Conservation (phyloP, 805 yeast species). For the Saccharomyces eubayanus region DNA sequence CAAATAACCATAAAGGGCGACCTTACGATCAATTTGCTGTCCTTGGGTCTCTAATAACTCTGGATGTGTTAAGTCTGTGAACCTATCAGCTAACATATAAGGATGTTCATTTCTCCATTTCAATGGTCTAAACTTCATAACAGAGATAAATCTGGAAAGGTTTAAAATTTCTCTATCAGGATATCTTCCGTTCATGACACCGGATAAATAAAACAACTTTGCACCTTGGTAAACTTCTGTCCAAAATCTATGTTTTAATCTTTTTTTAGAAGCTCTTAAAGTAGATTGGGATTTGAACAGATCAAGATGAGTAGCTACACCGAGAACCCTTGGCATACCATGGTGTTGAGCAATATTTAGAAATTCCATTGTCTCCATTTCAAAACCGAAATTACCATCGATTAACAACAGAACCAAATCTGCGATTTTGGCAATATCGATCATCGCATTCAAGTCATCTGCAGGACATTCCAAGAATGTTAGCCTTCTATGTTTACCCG, state of each 20-base stretch:
- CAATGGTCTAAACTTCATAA: conserved; percentile 97
- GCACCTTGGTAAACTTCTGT: conserved; percentile 99
- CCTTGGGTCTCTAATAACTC: conserved; percentile 59
- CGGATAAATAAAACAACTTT: conserved; percentile 84
- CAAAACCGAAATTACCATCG: conserved; percentile 96
- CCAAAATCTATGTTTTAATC: conserved; percentile 92
- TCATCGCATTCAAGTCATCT: conserved; percentile 90
- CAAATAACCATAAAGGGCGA: conserved; percentile 87
- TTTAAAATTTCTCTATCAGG: conserved; percentile 95
- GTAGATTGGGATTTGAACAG: conserved; percentile 85
- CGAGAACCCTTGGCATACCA: conserved; percentile 96
- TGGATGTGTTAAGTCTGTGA: conserved; percentile 93
- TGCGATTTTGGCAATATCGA: conserved; percentile 91
- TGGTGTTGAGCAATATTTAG: conserved; percentile 93
- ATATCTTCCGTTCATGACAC: conserved; percentile 93
- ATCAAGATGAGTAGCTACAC: conserved; percentile 92
- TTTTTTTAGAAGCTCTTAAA: conserved; percentile 81
- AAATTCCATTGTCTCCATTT: conserved; percentile 99
- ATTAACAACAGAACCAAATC: conserved; percentile 82
- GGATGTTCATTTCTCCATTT: conserved; percentile 99
- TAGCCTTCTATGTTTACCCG: conserved; percentile 86
- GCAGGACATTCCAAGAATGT: conserved; percentile 84
- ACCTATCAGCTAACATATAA: conserved; percentile 80
- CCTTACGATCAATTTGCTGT: conserved; percentile 77
- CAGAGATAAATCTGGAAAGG: conserved; percentile 83